Evolutionary conservation across 2,329 filamentous ascomycete species (phyloP), one percentile per base, ranked within the genome.

Genomic region (Botryotinia convoluta): DNA sequence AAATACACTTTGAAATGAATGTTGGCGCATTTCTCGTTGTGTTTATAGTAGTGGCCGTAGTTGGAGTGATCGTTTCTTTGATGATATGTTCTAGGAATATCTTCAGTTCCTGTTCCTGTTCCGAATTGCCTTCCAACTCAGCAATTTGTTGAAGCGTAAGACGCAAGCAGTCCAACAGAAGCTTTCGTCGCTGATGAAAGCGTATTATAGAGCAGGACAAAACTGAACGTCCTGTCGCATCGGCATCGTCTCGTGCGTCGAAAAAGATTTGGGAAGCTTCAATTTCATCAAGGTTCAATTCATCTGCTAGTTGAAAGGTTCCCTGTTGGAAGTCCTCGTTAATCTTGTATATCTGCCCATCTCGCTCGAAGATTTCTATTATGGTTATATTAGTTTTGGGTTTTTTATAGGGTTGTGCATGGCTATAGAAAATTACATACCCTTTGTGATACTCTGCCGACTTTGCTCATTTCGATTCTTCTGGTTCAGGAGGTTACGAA

Each of bases 311-410:
- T 78, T 93, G 89, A 45, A 97, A 86, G 37, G 91, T 89, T 77
- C 92, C 90, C 82, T 97, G 92, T 80, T 95, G 90, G 83, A 99
- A 98, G 75, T 94, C 91, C 72, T 93, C 88, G 83, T 97, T 98
- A 84, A 99, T 86, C 35, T 87, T 85, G 82, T 94, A 98, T 79
- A 95, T 89, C 48, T 89, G 87, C 75, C 90, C 91, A 77, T 89
- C 88, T 74, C 97, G 84, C 48, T 85, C 89, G 77, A 98, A 86
- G 81, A 93, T 95, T 73, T 93, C 94, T 96, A 77, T 72, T 45
- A 69, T 74, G 79, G 77, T 69, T 72, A 61, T 42, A 35, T 61
- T 29, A 68, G 39, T 29, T 57, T 42, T 54, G 35, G 12, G 6
- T 6, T 18, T 51, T 57, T 12, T 32, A 14, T 20, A 32, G 22